phyloP scores from a whole-genome alignment of 139 green algal genomes.

The Yamagishiella unicocca region DNA sequence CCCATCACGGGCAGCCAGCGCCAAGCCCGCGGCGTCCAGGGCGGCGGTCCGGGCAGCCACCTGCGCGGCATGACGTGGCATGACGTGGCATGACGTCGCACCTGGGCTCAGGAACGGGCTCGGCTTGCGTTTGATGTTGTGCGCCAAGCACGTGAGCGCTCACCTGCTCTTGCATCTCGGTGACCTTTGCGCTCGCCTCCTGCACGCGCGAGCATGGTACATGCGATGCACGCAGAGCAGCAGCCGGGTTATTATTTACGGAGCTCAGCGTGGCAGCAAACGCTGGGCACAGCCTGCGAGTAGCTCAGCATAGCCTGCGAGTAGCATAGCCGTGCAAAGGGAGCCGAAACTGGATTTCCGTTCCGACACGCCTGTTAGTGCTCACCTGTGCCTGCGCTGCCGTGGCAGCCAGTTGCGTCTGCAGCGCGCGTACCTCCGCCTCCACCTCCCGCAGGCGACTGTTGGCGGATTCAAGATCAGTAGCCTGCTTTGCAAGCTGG shows the following conservation, averaged over 20 bases:
- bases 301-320: too few species aligned
- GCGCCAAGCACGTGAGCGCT: too few species aligned
- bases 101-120: too few species aligned
- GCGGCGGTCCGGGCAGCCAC: neutral
- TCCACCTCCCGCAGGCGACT: neutral
- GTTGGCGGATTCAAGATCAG: neutral
- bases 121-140: too few species aligned
- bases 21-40: neutral
- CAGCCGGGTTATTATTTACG: too few species aligned
- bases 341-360: too few species aligned
- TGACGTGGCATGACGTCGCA: neutral
- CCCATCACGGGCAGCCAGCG: neutral
- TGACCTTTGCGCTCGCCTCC: neutral
- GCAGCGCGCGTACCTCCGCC: neutral
- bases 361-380: neutral
- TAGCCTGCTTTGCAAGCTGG: constrained; percentile 26
- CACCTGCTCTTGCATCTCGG: neutral
- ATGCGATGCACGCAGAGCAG: too few species aligned
- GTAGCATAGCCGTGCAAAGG: too few species aligned
- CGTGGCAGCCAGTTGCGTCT: neutral
- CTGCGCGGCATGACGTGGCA: neutral
- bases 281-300: too few species aligned
- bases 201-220: neutral
- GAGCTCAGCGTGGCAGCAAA: too few species aligned
- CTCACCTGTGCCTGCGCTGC: neutral